These are phyloP conservation scores for Botrytis galanthina DNA, from an alignment of 2,329 filamentous ascomycete species.

Conservation along the genomic window DNA sequence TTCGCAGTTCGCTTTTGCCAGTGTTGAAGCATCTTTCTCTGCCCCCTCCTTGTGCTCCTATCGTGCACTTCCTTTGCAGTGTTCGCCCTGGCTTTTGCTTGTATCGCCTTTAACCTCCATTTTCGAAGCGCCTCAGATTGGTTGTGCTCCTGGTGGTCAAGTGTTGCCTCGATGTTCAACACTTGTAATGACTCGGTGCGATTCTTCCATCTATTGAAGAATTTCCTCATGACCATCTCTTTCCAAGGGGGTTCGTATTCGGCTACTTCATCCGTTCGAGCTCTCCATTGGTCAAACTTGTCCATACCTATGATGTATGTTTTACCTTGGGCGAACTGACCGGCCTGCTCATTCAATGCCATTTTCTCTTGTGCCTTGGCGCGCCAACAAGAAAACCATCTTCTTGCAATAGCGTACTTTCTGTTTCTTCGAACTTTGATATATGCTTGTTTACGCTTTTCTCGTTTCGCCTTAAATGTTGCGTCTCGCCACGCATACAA, in stretches of 20 bases:
- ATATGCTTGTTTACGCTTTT: slow-evolving; percentile 37
- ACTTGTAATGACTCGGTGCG: slow-evolving; percentile 28
- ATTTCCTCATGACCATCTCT: slow-evolving; percentile 31
- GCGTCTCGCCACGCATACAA: slow-evolving; percentile 36
- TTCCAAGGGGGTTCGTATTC: slow-evolving; percentile 33
- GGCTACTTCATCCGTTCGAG: slow-evolving; percentile 31
- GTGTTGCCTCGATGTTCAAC: slow-evolving; percentile 33
- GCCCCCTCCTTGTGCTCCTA: slow-evolving; percentile 37
- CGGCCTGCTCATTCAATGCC: slow-evolving; percentile 35
- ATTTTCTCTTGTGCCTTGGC: slow-evolving; percentile 29
- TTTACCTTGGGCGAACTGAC: slow-evolving; percentile 30
- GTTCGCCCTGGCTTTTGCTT: slow-evolving; percentile 31
- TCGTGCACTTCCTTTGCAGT: slow-evolving; percentile 36
- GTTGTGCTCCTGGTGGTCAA: slow-evolving; percentile 34
- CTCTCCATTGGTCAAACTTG: slow-evolving; percentile 38
- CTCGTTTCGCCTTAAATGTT: slow-evolving; percentile 32
- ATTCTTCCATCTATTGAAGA: slow-evolving; percentile 33
- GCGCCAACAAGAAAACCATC: slow-evolving; percentile 32
- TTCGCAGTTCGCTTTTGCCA: slow-evolving; percentile 36
- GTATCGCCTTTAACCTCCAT: slow-evolving; percentile 36
- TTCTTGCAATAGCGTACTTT: slow-evolving; percentile 35
- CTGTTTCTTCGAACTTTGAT: slow-evolving; percentile 33
- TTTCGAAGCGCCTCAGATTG: slow-evolving; percentile 34
- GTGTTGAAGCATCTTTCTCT: slow-evolving; percentile 38
- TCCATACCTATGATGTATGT: slow-evolving; percentile 34